Base-by-base conservation (phyloP, 305 asterid species). In the Solanum hybrid region DNA sequence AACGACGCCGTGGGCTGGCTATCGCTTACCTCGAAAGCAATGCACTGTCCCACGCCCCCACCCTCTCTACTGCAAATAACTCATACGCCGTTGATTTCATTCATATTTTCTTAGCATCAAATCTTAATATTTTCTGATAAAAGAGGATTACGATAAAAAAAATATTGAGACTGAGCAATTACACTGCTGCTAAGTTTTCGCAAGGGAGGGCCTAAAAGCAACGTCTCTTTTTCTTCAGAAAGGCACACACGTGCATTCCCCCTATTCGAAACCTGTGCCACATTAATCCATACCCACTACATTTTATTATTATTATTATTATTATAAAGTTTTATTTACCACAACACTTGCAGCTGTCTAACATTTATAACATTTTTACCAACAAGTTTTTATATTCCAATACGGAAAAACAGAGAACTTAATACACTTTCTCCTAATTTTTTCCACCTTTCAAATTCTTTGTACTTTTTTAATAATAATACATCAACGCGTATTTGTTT, bases 241-340 rank as follows among this genome's bases (percentile, higher is more conserved):
- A 88, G 89, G 82, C 72, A 84, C 95, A 93, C 98, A 93, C 96
- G 95, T 92, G 93, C 94, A 51, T 64, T 82, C 86, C 40, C 66
- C 71, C 71, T 24, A 46, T 29, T 84, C 40, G 73, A 46, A 46
- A 46, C 38, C 73, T 27, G 87, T 46, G 87, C 73, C 71, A 82
- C 29, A 27, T 24, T 6, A 14, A 79, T 79, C n/a, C 34, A 17
- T 84, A 46, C 29, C 87, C 87, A 13, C 29, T 29, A 51, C 4
- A 29, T 8, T 5, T 69, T 24, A 60, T 60, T 60, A 60, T 46
- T 46, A 46, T 46, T 13, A 81, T n/a, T 13, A 81, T n/a, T 37
- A 79, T 40, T 40, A 10, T 51, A 26, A 24, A n/a, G 17, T 10
- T 38, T 26, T 26, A 81, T 38, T 40, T 26, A 81, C 26, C 36